Conservation (phyloP, 495 filamentous ascomycete genomes). For the Parmelia sp. region DNA sequence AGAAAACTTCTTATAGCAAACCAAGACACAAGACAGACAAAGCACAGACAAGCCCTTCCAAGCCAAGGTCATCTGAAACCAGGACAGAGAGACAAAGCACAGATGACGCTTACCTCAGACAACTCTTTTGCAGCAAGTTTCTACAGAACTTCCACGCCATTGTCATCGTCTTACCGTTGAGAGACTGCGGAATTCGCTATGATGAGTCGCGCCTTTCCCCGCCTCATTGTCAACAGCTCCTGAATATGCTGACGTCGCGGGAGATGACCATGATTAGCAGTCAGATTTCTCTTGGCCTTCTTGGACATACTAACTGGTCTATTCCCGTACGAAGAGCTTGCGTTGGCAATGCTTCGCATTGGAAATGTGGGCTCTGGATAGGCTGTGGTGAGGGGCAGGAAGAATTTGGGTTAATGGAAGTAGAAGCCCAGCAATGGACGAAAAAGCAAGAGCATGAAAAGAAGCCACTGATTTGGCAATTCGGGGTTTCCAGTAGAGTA, state of each 20-base stretch:
- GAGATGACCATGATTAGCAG: neutral
- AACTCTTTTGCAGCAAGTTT: no score
- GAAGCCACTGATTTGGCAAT: neutral
- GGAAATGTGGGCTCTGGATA: neutral
- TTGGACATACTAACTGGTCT: neutral
- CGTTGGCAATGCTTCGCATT: neutral
- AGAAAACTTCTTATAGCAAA: neutral
- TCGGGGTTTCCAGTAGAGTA: neutral
- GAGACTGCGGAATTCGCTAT: no score
- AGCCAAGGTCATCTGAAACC: no score
- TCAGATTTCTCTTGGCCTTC: neutral
- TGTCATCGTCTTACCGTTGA: no score
- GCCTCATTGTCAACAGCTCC: neutral
- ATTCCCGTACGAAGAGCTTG: no score
- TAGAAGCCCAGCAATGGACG: neutral
- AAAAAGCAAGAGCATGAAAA: neutral
- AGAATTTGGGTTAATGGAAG: neutral
- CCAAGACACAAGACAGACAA: neutral
- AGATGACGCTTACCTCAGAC: neutral
- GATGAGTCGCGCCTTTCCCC: no score
- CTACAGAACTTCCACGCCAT: no score
- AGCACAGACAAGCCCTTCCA: neutral
- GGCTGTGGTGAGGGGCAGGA: neutral
- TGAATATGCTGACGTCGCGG: neutral
- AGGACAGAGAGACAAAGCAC: neutral